Evolutionary conservation across 139 green algal species (phyloP).

Genomic region (Closterium sp.): DNA sequence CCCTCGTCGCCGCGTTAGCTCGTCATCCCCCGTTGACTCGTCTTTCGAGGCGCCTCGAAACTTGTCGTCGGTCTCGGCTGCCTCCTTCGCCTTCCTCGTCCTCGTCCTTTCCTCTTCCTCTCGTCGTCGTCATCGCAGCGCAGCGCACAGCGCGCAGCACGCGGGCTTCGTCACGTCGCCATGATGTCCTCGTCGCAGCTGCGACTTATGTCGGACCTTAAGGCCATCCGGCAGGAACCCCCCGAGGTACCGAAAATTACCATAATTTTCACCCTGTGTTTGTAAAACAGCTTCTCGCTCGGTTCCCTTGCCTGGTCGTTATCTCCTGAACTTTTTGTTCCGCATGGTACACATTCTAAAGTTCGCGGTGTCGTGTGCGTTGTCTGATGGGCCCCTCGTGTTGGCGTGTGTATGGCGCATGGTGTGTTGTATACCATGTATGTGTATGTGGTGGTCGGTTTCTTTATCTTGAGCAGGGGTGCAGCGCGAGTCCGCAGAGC

Average conservation of each 20-base stretch:
- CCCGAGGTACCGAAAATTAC: constrained; percentile 22
- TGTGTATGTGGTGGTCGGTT: not conserved
- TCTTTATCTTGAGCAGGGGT: constrained; percentile 18
- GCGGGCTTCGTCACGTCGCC: not conserved
- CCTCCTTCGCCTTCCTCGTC: not conserved
- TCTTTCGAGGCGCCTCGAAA: not conserved
- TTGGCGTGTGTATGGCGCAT: too few species aligned
- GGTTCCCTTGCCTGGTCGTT: not conserved
- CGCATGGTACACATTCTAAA: too few species aligned
- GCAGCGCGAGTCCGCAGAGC: constrained; percentile 42
- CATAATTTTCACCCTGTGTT: not conserved
- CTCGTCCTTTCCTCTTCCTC: not conserved
- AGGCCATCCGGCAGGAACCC: constrained; percentile 48
- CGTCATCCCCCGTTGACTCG: not conserved
- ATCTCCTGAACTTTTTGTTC: not conserved
- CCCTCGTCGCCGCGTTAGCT: not conserved
- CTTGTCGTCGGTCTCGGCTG: not conserved
- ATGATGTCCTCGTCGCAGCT: constrained; percentile 49
- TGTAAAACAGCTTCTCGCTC: not conserved
- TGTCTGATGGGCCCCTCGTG: too few species aligned
- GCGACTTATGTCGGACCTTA: constrained; percentile 52
- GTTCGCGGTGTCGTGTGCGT: too few species aligned
- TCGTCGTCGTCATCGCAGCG: not conserved
- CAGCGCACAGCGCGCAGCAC: too few species aligned
- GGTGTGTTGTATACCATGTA: too few species aligned